Evolutionary conservation across 2,329 filamentous ascomycete species (phyloP), one percentile per base, ranked within the genome.

Genomic region (Fusarium staphyleae): DNA sequence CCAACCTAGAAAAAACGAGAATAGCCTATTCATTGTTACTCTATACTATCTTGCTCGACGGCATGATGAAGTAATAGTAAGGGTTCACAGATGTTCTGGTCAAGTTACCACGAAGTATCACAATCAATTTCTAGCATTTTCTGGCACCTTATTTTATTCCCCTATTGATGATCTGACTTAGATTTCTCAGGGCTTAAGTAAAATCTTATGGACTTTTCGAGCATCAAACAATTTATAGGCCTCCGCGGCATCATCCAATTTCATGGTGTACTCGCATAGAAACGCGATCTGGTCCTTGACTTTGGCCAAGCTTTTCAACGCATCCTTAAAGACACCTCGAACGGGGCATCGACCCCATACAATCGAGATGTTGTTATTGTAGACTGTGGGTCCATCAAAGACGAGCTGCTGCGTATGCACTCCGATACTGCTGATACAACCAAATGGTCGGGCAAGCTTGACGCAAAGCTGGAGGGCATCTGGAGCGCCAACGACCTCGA

Each of bases 321-420:
- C 51, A 29, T 54, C 51, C 5, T 54, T 37, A 30, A 52, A 55
- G 2, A 52, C 46, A 14, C 52, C 39, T 2, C 52, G 37, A 3
- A 55, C 48, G 26, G 52, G 52, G 5, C 52, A 55, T 1, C 48
- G 37, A 5, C 52, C 52, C 33, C 37, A 52, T 19, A 43, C 37
- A 12, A 55, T 48, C 15, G 52, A 52, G 8, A 52, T 26, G 8
- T 52, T 55, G 13, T 55, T 55, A 12, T 28, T 48, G 15, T 52
- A 55, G 1, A 45, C 18, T 10, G 26, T 47, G 2, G 39, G 26
- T 0, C 48, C 48, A 3, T 47, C 26, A 14, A 52, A 41, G 2
- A 43, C 19, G 4, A 55, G 28, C n/a, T 48, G 11, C n/a, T 47
- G 43, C 3, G 42, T 52, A 3, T 52, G 48, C 11, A 52, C 42